Conservation (phyloP, 371 early-diverging fungal genomes). For the Syncephalastrum racemosum region DNA sequence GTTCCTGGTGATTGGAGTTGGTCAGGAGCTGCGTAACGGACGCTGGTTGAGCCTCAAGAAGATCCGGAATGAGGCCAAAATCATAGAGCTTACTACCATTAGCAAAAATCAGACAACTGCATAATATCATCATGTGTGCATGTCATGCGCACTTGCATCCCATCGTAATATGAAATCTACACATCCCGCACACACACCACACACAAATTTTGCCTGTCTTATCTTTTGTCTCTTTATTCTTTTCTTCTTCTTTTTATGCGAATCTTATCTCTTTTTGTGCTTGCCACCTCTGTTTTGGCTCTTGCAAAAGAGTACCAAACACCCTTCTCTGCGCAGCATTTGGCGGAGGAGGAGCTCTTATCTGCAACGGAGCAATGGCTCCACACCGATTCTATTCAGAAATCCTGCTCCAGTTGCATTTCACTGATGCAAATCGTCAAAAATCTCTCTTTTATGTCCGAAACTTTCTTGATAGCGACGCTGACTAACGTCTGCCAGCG, state of each 20-base stretch:
- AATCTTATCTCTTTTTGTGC: constrained; percentile 3
- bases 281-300: constrained; percentile 1
- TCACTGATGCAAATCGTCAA: constrained; percentile 34
- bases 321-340: constrained; percentile 1
- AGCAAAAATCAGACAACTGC: constrained; percentile 2
- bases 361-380: constrained; percentile 19
- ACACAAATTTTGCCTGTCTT: not conserved
- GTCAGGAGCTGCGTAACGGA: constrained; percentile 89
- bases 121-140: not conserved
- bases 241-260: constrained; percentile 6
- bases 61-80: constrained; percentile 66
- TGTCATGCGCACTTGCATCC: not conserved
- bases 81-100: constrained; percentile 42
- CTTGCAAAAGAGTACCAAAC: constrained; percentile 1
- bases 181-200: not conserved
- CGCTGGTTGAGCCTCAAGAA: constrained; percentile 82
- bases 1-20: constrained; percentile 74
- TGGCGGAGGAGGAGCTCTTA: constrained; percentile 18
- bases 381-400: constrained; percentile 18
- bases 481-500: constrained; percentile 36
- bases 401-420: constrained; percentile 40
- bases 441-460: constrained; percentile 37
- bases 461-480: constrained; percentile 25
- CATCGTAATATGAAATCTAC: no score
- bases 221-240: constrained; percentile 2